phyloP scores from a whole-genome alignment of 345 rosid genomes.

The Heritiera littoralis region DNA sequence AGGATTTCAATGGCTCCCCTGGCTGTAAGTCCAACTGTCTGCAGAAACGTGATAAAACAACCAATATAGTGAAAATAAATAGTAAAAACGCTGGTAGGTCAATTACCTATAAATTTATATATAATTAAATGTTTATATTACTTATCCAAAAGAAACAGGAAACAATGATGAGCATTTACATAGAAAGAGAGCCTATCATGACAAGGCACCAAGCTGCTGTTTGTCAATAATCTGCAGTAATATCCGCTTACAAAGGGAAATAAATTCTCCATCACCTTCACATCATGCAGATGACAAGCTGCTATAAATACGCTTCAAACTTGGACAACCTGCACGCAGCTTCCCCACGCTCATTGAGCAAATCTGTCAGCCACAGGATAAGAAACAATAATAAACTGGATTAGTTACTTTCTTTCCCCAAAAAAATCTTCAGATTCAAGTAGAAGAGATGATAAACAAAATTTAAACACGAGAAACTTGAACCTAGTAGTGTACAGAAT shows the following conservation, averaged over 20 bases:
- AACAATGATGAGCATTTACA: too few relatives aligned
- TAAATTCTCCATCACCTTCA: neutral
- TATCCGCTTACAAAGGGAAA: neutral
- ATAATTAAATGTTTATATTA: too few relatives aligned
- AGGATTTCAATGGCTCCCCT: too few relatives aligned
- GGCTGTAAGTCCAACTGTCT: too few relatives aligned
- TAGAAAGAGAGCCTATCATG: neutral
- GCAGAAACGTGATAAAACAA: too few relatives aligned
- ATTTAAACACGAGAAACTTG: neutral
- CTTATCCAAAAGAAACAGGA: too few relatives aligned
- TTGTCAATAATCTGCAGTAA: neutral
- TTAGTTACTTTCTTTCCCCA: neutral
- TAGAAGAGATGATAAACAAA: neutral
- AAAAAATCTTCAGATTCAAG: neutral
- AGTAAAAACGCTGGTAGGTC: too few relatives aligned
- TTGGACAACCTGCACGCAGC: neutral
- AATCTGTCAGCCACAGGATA: conserved; percentile 8
- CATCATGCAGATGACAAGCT: conserved; percentile 12
- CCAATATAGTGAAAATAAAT: too few relatives aligned
- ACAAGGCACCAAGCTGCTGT: neutral
- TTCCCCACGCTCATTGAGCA: conserved; percentile 4
- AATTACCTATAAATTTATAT: too few relatives aligned
- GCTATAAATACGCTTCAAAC: conserved; percentile 18
- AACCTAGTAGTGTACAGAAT: neutral
- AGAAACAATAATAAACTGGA: neutral